Base-by-base conservation (phyloP, 768 basidiomycete species). In the Termitomyces sp. region DNA sequence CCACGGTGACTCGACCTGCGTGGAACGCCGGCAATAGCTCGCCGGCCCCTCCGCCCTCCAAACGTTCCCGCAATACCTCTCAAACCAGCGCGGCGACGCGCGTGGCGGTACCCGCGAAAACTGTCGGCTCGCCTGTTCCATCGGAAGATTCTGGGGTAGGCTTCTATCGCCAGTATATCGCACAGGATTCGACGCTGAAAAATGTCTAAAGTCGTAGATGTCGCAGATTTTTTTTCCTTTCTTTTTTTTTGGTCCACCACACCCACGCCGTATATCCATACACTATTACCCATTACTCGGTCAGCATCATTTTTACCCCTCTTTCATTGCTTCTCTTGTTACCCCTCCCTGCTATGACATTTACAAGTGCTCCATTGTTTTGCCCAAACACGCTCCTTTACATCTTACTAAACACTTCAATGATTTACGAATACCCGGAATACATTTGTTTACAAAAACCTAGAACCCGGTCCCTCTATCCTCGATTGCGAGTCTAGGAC, bases 101-200 rank as follows among this genome's bases (percentile, higher is more conserved):
- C 56, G 72, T 73, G 32, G 70, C 76, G 5, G 62, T 71, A 30
- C 67, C 73, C 26, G 75, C 67, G 72, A 75, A 80, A 69, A 73
- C 76, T 18, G 70, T 87, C 12, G 74, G 81, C 18, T 91, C 90
- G 5, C 89, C 91, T 57, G 88, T 87, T 47, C 89, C 87, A 18
- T 82, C 86, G 30, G 87, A 88, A 65, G 91, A 93, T 70, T 93
- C 91, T 52, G 89, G 88, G 62, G 89, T 93, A 62, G 90, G 87
- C 63, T 72, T 93, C 68, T 91, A 92, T 76, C 86, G 89, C 60
- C 88, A 90, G 71, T 83, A 93, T 71, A 79, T 92, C 67, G 86
- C 84, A 52, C 83, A 89, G 62, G 88, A 92, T 67, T 86, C 85
- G 42, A 83, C 86, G 60, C 75, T 92, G 69, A 82, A 80, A 64